Evolutionary conservation across 495 filamentous ascomycete genomes (phyloP), one percentile per base, ranked within the genome.

Genomic region (Podospora appendiculata): DNA sequence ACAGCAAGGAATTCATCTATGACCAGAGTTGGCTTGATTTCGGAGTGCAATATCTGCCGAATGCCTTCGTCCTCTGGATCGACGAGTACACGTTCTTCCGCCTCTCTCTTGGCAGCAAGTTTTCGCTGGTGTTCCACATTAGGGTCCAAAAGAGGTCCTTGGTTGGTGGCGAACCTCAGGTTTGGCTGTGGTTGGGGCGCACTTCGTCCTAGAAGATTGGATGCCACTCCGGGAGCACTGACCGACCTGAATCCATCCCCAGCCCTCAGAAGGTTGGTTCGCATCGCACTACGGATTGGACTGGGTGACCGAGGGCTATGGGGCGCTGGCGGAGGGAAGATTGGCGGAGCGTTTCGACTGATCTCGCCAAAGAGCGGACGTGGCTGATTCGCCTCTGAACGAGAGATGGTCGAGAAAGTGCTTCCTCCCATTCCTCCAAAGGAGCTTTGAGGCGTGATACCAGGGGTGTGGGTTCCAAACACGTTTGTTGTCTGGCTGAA

Each of bases 221-320:
- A 75, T 10, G 74, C 75, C 54, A 70, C 64, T 8, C 73, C 70
- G 14, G 83, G 80, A 19, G 81, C 77, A 60, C 81, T 84, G 50
- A 81, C 69, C 7, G 79, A 80, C 47, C 82, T 74, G 12, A 72
- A 58, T 7, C 67, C 64, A 32, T 86, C 82, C 7, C 17, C 35
- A 16, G 77, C 66, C 51, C 75, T 65, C 13, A 81, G 56, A 1
- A 73, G 55, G 52, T 71, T 75, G 47, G 70, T 66, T 16, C 70
- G 74, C 7, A 76, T 60, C 6, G 67, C 64, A 17, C 70, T 66
- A 14, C 89, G 84, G 3, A 89, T 70, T 0, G 90, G 89, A 57
- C 89, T 93, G 11, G 89, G 89, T 9, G 89, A 93, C 33, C 88
- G 80, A 40, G 86, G 86, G 49, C 81, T 83, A 67, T 78, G 44